Conservation (phyloP, 2,329 filamentous ascomycete species). For the Xylaria sp. region DNA sequence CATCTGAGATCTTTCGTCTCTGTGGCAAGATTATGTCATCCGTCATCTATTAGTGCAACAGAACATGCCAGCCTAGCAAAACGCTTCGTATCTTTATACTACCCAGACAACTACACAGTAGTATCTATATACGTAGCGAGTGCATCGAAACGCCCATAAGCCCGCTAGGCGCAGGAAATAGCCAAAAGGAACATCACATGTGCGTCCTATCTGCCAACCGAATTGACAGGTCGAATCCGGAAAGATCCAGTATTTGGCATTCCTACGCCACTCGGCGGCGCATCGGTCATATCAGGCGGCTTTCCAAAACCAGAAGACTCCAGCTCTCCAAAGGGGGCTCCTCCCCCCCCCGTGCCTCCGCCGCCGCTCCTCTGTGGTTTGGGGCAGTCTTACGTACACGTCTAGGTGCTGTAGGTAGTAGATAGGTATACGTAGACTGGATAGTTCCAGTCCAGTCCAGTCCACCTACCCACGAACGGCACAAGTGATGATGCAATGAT, state of each 20-base stretch:
- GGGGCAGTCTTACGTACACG: too few species aligned
- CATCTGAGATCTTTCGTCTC: neutral
- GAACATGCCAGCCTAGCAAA: too few species aligned
- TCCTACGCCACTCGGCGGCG: neutral
- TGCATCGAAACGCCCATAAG: neutral
- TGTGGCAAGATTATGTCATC: constrained; percentile 24
- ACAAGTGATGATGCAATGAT: constrained; percentile 25
- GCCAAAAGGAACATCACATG: constrained; percentile 6
- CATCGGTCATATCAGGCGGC: too few species aligned
- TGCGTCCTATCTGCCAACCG: neutral
- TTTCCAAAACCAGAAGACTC: too few species aligned
- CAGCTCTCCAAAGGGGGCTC: too few species aligned
- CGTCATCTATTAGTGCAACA: neutral
- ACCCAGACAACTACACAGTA: neutral
- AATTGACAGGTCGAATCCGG: constrained; percentile 12
- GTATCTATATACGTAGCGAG: neutral
- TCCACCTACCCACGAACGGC: constrained; percentile 11
- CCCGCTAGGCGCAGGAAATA: neutral
- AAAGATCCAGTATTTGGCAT: constrained; percentile 3
- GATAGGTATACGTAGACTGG: too few species aligned
- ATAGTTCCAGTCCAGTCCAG: too few species aligned
- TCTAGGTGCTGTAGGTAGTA: too few species aligned
- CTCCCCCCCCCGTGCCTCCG: too few species aligned
- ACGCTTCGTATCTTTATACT: constrained; percentile 1
- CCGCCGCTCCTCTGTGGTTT: too few species aligned